Conservation (phyloP, 2,329 filamentous ascomycete genomes). For the Dothiorella sarmentorum region DNA sequence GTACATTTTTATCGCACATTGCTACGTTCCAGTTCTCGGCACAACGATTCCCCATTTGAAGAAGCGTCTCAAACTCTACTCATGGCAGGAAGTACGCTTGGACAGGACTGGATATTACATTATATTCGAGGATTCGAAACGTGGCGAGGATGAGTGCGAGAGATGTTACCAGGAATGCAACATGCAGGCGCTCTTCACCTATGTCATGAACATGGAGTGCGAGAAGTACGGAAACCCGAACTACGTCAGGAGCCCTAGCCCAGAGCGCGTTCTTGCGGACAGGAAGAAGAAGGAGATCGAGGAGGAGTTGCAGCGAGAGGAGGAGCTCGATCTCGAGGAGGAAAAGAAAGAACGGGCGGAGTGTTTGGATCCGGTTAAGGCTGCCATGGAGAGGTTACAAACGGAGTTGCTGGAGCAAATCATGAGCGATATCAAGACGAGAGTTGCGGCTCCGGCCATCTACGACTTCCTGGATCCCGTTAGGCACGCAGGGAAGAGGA, state of each 20-base stretch:
- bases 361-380: constrained; percentile 83
- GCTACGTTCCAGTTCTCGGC: constrained; percentile 79
- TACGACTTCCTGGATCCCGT: constrained; percentile 78
- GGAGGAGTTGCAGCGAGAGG: constrained; percentile 64
- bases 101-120: constrained; percentile 89
- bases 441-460: constrained; percentile 77
- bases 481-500: constrained; percentile 74
- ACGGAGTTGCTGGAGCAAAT: constrained; percentile 83
- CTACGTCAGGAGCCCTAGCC: constrained; percentile 55
- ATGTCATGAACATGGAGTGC: constrained; percentile 86
- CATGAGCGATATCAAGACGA: constrained; percentile 81
- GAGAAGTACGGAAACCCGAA: constrained; percentile 65
- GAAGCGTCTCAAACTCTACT: constrained; percentile 79
- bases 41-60: constrained; percentile 87
- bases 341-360: constrained; percentile 85
- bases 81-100: constrained; percentile 75
- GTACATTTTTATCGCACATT: constrained; percentile 85
- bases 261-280: constrained; percentile 46
- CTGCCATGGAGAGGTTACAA: constrained; percentile 74
- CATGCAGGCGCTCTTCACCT: constrained; percentile 83
- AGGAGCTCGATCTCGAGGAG: constrained; percentile 79
- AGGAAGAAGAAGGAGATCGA: constrained; percentile 62
- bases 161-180: constrained; percentile 77
- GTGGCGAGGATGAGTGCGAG: constrained; percentile 75
- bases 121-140: constrained; percentile 75